phyloP scores from a whole-genome alignment of 1,284 basidiomycete genomes.

The Leccinum discolor region DNA sequence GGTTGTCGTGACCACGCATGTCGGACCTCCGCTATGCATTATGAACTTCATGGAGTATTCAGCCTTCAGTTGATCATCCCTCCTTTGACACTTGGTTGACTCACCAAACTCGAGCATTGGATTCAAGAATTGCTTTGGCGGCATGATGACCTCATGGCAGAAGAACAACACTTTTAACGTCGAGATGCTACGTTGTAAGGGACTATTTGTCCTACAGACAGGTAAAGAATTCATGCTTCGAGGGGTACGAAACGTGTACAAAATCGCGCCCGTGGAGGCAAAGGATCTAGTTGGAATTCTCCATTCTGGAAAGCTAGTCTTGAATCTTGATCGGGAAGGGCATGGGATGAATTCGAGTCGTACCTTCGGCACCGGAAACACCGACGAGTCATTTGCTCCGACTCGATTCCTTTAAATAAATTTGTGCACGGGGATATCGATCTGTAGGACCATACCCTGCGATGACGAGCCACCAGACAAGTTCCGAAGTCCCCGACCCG shows the following conservation, averaged over 20 bases:
- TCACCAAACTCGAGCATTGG: slow-evolving; percentile 71
- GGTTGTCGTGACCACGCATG: slow-evolving; percentile 19
- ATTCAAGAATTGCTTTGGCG: slow-evolving; percentile 84
- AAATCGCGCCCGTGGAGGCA: slow-evolving; percentile 55
- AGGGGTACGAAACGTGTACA: slow-evolving; percentile 86
- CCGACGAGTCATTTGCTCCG: too few relatives aligned
- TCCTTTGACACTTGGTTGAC: slow-evolving; percentile 43
- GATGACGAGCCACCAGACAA: slow-evolving; percentile 21
- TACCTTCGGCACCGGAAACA: not conserved
- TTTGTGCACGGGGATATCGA: not conserved
- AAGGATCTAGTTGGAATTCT: slow-evolving; percentile 46
- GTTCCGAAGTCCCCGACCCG: slow-evolving; percentile 47
- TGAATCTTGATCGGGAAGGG: slow-evolving; percentile 75
- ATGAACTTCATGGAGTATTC: slow-evolving; percentile 72
- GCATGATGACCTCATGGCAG: slow-evolving; percentile 32
- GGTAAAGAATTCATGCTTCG: slow-evolving; percentile 76
- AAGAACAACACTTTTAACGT: slow-evolving; percentile 29
- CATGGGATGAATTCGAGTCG: slow-evolving; percentile 40
- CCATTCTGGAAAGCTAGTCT: slow-evolving; percentile 76
- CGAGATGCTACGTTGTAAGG: slow-evolving; percentile 83
- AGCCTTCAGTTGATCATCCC: slow-evolving; percentile 73
- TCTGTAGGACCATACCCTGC: slow-evolving; percentile 4
- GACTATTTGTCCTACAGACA: slow-evolving; percentile 57
- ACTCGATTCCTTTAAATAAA: too few relatives aligned
- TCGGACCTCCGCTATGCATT: slow-evolving; percentile 38